Base-by-base conservation (phyloP, 169 alveolate genomes). In the Eimeria falciformis region DNA sequence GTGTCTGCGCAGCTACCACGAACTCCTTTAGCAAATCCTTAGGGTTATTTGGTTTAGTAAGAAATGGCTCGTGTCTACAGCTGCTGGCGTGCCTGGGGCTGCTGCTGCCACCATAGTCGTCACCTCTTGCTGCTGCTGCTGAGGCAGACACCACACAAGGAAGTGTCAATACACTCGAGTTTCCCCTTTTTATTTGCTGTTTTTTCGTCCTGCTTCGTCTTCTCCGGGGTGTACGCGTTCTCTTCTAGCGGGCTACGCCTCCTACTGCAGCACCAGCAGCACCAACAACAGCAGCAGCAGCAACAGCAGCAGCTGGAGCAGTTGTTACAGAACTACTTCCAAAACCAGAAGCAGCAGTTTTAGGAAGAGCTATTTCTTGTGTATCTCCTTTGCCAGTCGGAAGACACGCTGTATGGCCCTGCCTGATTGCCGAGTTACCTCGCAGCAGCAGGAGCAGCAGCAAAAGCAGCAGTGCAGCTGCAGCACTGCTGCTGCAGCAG, bases 391-490 rank as follows among this genome's bases (percentile, higher is more conserved):
- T 50, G 62, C 11, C 62, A n/a, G n/a, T n/a, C n/a, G n/a, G n/a
- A n/a, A n/a, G n/a, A n/a, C n/a, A n/a, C n/a, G n/a, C n/a, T n/a
- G n/a, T n/a, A n/a, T n/a, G n/a, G n/a, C n/a, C n/a, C n/a, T n/a
- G n/a, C n/a, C n/a, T n/a, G n/a, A n/a, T n/a, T n/a, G n/a, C 11
- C 11, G 23, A 50, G 62, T 50, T 12, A 50, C 62, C 62, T 50
- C 18, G 62, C 23, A 21, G 62, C 62, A 50, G 62, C 62, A 50
- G 62, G 23, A 21, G 23, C 11, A 21, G 62, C 73, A 14, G 29
- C 73, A 62, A 3, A n/a, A 62, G 73, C 33, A 62, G 62, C 62
- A 62, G 73, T 18, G 73, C 73, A 62, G 73, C 73, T 18, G 73
- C 73, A 14, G 37, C 73, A 14, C 73, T n/a, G n/a, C 62, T 50